Conservation (phyloP, 495 filamentous ascomycete species). For the Aspergillus homomorphus region DNA sequence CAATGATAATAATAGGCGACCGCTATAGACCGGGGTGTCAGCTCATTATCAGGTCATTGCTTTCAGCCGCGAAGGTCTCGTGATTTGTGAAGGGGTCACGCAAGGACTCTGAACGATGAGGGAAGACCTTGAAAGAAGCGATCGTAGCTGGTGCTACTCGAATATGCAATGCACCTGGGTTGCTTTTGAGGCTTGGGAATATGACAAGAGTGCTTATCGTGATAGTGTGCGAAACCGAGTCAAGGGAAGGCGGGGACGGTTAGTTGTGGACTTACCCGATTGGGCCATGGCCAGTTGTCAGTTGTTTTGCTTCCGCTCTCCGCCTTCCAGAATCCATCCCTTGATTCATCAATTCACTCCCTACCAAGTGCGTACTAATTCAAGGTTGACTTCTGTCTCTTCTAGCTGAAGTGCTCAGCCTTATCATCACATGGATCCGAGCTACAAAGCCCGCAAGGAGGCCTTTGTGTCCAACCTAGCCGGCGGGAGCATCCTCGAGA, state of each 20-base stretch:
- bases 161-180: no score
- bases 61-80: no score
- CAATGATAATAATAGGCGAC: neutral
- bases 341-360: neutral
- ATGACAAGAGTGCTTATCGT: neutral
- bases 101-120: neutral
- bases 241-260: neutral
- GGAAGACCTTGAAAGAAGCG: neutral
- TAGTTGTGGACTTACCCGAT: neutral
- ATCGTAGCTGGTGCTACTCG: neutral
- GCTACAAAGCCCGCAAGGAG: conserved; percentile 88
- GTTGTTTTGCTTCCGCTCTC: neutral
- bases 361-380: neutral
- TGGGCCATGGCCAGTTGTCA: neutral
- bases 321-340: neutral
- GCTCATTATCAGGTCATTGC: neutral
- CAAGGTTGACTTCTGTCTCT: neutral
- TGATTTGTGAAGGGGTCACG: neutral
- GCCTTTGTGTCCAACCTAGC: conserved; percentile 90
- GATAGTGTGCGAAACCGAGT: neutral
- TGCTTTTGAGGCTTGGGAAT: neutral
- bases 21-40: neutral
- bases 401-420: neutral
- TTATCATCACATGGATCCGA: conserved; percentile 46
- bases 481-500: conserved; percentile 80